A percentile compares a stretch with the other conserved stretches of the same genome.
Conservation (phyloP, 2,329 filamentous ascomycete genomes). For the Aciculosporium take region DNA sequence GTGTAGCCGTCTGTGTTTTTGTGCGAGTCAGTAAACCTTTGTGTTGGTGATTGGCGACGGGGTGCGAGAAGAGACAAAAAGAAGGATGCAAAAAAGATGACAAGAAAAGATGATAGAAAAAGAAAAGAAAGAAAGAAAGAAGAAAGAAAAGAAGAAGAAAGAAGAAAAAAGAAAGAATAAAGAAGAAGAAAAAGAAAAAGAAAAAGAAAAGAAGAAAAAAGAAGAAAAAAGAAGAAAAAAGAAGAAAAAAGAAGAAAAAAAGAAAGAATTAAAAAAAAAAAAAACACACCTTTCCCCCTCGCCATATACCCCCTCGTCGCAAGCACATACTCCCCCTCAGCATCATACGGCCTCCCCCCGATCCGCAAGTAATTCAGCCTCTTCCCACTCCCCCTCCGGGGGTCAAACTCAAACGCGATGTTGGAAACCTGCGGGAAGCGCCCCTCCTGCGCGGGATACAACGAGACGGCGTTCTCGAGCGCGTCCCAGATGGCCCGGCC, state of each 20-base stretch:
- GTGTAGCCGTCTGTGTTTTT: conserved; percentile 52
- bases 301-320: conserved; percentile 82
- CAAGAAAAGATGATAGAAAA: neutral
- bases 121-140: neutral
- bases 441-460: conserved; percentile 70
- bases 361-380: conserved; percentile 51
- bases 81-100: too few relatives aligned
- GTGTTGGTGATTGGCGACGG: too few relatives aligned
- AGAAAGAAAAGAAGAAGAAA: too few relatives aligned
- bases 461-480: conserved; percentile 68
- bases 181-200: too few relatives aligned
- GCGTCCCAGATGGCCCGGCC: conserved; percentile 66
- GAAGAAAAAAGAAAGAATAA: neutral
- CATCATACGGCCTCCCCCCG: conserved; percentile 45
- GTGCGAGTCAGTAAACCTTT: too few relatives aligned
- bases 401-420: conserved; percentile 62
- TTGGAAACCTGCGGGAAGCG: conserved; percentile 80
- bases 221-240: too few relatives aligned
- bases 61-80: too few relatives aligned
- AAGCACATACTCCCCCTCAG: conserved; percentile 52
- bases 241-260: neutral
- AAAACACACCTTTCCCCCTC: conserved; percentile 48
- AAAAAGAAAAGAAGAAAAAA: neutral
- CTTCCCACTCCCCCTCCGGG: conserved; percentile 41
- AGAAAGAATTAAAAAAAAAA: neutral